A percentile compares a stretch with the other conserved stretches of the same genome.
Conservation (phyloP, 257 asterid species). For the Leonotis leonurus region DNA sequence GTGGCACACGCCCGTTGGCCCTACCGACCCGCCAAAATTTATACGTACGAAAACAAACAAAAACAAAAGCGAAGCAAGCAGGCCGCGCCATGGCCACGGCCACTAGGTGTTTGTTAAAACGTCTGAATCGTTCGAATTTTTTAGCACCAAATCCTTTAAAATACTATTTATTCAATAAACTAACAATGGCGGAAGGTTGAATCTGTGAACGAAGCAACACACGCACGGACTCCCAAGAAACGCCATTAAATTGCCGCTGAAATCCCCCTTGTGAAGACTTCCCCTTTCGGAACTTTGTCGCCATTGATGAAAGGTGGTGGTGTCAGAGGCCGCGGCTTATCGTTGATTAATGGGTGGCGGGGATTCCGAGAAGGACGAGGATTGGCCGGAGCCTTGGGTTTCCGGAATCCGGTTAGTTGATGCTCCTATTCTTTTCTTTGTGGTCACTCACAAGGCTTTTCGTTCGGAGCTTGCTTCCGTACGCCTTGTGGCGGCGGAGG, state of each 20-base stretch:
- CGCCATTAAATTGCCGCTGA: slow-evolving; percentile 35
- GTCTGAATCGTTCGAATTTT: slow-evolving; percentile 34
- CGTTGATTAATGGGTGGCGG: slow-evolving; percentile 44
- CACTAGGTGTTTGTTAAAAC: slow-evolving; percentile 30
- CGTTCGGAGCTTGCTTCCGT: slow-evolving; percentile 54
- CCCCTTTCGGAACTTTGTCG: slow-evolving; percentile 40
- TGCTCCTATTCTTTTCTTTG: slow-evolving; percentile 70
- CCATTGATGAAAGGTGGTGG: slow-evolving; percentile 43
- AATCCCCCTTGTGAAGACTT: slow-evolving; percentile 37
- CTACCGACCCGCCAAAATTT: not conserved
- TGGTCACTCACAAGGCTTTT: slow-evolving; percentile 69
- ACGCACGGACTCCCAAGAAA: not conserved
- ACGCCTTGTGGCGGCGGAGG: slow-evolving; percentile 46
- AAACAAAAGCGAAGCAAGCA: not conserved
- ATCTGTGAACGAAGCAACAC: slow-evolving; percentile 23
- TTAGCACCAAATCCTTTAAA: not conserved
- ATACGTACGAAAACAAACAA: slow-evolving; percentile 19
- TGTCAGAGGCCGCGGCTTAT: slow-evolving; percentile 16
- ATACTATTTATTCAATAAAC: not conserved
- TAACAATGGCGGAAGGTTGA: slow-evolving; percentile 22
- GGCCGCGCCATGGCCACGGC: slow-evolving; percentile 30
- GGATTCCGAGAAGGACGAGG: slow-evolving; percentile 59
- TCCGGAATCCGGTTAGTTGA: slow-evolving; percentile 52
- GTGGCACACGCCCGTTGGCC: slow-evolving; percentile 21
- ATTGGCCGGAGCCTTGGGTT: slow-evolving; percentile 30